Percentiles rank a stretch among this genome's conserved stretches.
Evolutionary conservation across 495 filamentous ascomycete species (phyloP).

Genomic region (Xanthoparmelia taractica): DNA sequence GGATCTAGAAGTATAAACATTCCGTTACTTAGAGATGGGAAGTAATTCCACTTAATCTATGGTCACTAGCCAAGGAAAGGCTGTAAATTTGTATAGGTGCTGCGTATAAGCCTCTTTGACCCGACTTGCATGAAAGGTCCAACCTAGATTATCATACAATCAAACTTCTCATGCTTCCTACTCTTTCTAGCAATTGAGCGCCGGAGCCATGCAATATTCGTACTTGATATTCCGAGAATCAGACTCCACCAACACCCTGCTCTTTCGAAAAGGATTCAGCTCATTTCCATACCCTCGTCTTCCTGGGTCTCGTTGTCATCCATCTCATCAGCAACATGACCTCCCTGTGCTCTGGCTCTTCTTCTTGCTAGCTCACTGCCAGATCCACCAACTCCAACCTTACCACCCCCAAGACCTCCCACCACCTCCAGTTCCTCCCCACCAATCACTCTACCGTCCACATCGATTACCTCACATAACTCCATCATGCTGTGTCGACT

Average conservation of each 20-base stretch:
- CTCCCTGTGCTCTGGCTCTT: slow-evolving; percentile 18
- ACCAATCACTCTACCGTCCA: slow-evolving; percentile 76
- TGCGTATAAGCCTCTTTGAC: not conserved
- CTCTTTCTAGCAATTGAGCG: not conserved
- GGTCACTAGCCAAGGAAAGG: not conserved
- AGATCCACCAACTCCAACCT: slow-evolving; percentile 48
- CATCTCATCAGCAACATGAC: slow-evolving; percentile 18
- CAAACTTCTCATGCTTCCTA: not conserved
- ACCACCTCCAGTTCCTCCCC: slow-evolving; percentile 79
- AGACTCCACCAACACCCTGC: slow-evolving; percentile 19
- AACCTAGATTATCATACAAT: not conserved
- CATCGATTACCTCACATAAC: slow-evolving; percentile 86
- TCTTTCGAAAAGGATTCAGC: slow-evolving; percentile 6
- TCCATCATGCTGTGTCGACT: slow-evolving; percentile 72
- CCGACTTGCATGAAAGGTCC: not conserved
- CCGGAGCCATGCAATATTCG: slow-evolving; percentile 12
- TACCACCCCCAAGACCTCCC: slow-evolving; percentile 54
- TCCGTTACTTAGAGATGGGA: too few relatives aligned
- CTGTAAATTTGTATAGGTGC: not conserved
- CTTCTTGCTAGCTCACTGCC: slow-evolving; percentile 37
- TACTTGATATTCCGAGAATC: not conserved
- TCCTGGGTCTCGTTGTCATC: slow-evolving; percentile 22
- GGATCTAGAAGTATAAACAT: too few relatives aligned
- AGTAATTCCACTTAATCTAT: too few relatives aligned
- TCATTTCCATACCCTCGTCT: slow-evolving; percentile 25